Evolutionary conservation across 192 early-diverging fungal species (phyloP).

Genomic region (Podochytrium sp.): DNA sequence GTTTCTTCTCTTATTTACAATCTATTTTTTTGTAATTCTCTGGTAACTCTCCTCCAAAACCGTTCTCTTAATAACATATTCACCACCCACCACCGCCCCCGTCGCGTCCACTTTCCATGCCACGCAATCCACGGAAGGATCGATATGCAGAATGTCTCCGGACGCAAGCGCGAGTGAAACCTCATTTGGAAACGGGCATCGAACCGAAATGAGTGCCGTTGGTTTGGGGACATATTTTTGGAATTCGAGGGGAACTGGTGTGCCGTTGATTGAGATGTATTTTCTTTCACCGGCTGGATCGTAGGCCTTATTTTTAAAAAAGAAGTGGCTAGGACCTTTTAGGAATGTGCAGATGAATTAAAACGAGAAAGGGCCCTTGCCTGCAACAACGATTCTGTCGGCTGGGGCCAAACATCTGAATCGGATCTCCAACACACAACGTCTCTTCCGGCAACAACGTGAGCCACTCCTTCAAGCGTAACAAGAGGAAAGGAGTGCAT

Average conservation of each 20-base stretch:
- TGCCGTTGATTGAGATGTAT: background rate
- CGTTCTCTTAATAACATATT: background rate
- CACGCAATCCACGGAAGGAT: background rate
- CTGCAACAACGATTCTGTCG: background rate
- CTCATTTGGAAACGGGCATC: background rate
- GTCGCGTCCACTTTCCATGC: background rate
- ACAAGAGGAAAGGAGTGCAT: background rate
- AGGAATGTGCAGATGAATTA: background rate
- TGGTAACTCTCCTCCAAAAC: background rate
- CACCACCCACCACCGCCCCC: background rate
- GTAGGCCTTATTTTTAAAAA: background rate
- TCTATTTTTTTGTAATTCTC: too few relatives aligned
- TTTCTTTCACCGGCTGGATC: background rate
- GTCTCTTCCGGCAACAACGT: conserved; percentile 3
- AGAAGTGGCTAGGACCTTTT: background rate
- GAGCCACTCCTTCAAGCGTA: conserved; percentile 2
- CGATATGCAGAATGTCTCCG: background rate
- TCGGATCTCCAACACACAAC: conserved; percentile 23
- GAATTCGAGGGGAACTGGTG: background rate
- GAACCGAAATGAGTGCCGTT: conserved; percentile 6
- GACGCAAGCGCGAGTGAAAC: background rate
- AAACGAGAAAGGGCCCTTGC: too few relatives aligned
- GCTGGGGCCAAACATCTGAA: conserved; percentile 10
- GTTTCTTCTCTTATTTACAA: too few relatives aligned
- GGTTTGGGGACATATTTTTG: conserved; percentile 9